Base-by-base conservation (phyloP, 805 yeast genomes). In the Metschnikowia lochheadii region DNA sequence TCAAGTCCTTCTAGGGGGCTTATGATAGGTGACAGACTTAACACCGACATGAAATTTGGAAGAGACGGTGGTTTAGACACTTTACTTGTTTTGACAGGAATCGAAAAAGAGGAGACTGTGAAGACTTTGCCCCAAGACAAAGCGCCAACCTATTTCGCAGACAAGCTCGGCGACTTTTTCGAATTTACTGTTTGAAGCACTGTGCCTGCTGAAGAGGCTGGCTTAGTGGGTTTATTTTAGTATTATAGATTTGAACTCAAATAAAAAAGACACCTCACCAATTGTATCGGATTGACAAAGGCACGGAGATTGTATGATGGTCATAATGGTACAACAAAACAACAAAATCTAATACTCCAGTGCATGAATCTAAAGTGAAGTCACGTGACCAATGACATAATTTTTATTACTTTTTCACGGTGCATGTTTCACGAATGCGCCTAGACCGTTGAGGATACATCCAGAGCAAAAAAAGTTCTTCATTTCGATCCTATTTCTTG, bases 11-110 rank as follows among this genome's bases (percentile, higher is more conserved):
- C 69, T 3, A 77, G 81, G 51, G 84, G 96, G 11, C 78, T 92
- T 56, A 94, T 94, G 98, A 81, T 94, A 51, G 99, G 99, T 18
- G 99, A 94, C 65, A 78, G 99, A 57, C 75, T 94, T 52, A 92
- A 94, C 66, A 94, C 99, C 0, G 99, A 94, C 62, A 92, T 94
- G 84, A 80, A 79, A 63, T 94, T 94, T 67, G 99, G 98, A 40
- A 76, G 81, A 49, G 84, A 83, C 51, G 96, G 96, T 48, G 94
- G 94, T 1, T 76, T 94, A 40, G 90, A 85, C 49, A 91, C 98
- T 1, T 68, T 94, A 50, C 73, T 94, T 58, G 99, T 94, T 2
- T 77, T 94, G 49, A 87, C 95, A 1, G 99, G 99, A 40, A 90
- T 94, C 53, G 97, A 91, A 63, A 82, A 84, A 1, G 91, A 86